These are phyloP conservation scores for Kwoniella heveanensis DNA, from an alignment of 768 basidiomycete species.

Conservation along the genomic window DNA sequence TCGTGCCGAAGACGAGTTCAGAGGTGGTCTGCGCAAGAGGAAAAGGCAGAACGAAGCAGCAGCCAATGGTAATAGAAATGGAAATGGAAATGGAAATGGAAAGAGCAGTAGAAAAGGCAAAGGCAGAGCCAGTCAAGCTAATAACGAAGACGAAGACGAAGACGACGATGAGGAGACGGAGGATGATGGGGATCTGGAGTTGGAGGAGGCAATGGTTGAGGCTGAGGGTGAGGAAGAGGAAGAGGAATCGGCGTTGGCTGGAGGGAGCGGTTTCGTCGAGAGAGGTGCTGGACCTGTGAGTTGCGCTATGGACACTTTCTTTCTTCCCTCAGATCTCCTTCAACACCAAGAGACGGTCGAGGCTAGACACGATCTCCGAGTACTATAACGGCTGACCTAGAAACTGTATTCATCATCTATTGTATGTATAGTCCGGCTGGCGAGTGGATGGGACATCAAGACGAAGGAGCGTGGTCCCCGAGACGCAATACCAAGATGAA, in stretches of 20 bases:
- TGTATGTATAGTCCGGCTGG: constrained; percentile 7
- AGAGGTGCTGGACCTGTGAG: constrained; percentile 20
- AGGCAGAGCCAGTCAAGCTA: constrained; percentile 10
- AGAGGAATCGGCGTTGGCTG: neutral
- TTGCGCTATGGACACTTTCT: neutral
- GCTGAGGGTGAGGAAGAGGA: constrained; percentile 6
- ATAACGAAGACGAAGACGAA: constrained; percentile 23
- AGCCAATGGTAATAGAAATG: neutral
- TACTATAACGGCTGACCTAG: too few relatives aligned
- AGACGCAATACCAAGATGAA: constrained; percentile 31
- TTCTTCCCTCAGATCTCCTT: too few relatives aligned
- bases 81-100: too few relatives aligned
- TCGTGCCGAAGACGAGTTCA: constrained; percentile 32
- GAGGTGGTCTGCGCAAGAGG: constrained; percentile 15
- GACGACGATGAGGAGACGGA: constrained; percentile 18
- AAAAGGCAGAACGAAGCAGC: constrained; percentile 18
- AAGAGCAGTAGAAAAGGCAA: constrained; percentile 11
- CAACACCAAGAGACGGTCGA: too few relatives aligned
- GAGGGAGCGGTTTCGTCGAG: constrained; percentile 12
- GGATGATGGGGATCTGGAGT: constrained; percentile 23
- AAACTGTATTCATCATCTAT: too few relatives aligned
- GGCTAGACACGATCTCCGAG: too few relatives aligned
- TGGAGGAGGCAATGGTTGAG: constrained; percentile 28
- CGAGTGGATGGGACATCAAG: constrained; percentile 8
- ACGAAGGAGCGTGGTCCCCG: constrained; percentile 30